Base-by-base conservation (phyloP, 2,329 filamentous ascomycete genomes). In the Alternaria ethzedia region DNA sequence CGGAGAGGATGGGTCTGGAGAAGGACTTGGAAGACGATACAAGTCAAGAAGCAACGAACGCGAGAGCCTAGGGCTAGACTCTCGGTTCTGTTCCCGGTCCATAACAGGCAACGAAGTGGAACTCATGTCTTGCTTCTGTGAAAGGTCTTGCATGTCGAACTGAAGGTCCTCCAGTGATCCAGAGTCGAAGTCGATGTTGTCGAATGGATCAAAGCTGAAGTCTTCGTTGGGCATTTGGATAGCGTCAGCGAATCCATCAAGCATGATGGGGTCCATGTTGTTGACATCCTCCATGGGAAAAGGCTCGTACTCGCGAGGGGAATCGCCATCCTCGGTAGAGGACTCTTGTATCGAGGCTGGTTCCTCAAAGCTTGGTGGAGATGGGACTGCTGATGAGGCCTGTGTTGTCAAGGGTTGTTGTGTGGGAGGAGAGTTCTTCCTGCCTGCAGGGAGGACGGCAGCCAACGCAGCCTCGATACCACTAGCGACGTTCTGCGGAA, bases 11-110 rank as follows among this genome's bases (percentile, higher is more conserved):
- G 70, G 36, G 63, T 76, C 61, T 45, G 79, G 70, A 61, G 80
- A 69, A 56, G 79, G 70, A 61, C 71, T 70, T 59, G 78, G 74
- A 55, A 79, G 67, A 50, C 78, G 76, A 58, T 80, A 80, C 62
- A 76, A 79, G 57, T 76, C 74, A 51, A 78, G 36, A 74, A 80
- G 79, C n/a, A 83, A 75, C 13, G 80, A 81, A 20, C 77, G 70
- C 32, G 73, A 79, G 32, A 76, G 69, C 32, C 75, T 72, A n/a
- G 76, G 71, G 61, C 74, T 78, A 44, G 65, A 65, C 52, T 73
- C 71, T 30, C 62, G 68, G 51, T 47, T 64, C 17, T 66, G 57
- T n/a, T 70, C 66, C 11, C 64, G 66, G 45, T 65, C 70, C 21
- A 59, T 63, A 11, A 68, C 50, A 25, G 61, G 44, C 7, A 65